Evolutionary conservation across 208 protist species (phyloP).

Genomic region (Tritrichomonas foetus): DNA sequence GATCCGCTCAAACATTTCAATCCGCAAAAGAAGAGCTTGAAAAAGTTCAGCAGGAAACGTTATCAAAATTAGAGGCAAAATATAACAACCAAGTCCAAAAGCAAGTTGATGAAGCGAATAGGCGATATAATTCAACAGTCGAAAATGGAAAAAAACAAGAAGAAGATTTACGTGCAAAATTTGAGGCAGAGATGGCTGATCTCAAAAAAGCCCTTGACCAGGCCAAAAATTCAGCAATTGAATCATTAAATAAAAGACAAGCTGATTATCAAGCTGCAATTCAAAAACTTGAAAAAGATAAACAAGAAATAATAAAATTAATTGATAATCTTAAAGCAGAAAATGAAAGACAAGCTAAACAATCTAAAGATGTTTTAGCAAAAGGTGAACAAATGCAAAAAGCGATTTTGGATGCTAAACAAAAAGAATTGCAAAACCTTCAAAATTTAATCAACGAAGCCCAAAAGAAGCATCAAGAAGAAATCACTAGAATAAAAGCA

Average conservation of each 20-base stretch:
- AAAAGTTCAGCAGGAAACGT: background rate
- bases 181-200: background rate
- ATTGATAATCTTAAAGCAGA: background rate
- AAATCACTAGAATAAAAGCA: background rate
- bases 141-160: background rate
- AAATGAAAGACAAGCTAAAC: background rate
- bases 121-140: background rate
- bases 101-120: constrained; percentile 14
- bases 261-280: background rate
- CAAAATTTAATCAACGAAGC: background rate
- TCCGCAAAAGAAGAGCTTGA: background rate
- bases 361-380: background rate
- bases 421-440: background rate
- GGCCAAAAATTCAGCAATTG: background rate
- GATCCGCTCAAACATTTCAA: background rate
- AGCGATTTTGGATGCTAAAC: background rate
- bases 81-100: background rate
- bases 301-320: background rate
- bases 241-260: background rate
- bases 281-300: background rate
- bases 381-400: background rate
- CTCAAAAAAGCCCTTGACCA: background rate
- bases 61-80: background rate
- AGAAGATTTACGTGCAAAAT: background rate
- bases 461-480: background rate